Base-by-base conservation (phyloP, 2,329 filamentous ascomycete species). In the Drechslerella dactyloides region DNA sequence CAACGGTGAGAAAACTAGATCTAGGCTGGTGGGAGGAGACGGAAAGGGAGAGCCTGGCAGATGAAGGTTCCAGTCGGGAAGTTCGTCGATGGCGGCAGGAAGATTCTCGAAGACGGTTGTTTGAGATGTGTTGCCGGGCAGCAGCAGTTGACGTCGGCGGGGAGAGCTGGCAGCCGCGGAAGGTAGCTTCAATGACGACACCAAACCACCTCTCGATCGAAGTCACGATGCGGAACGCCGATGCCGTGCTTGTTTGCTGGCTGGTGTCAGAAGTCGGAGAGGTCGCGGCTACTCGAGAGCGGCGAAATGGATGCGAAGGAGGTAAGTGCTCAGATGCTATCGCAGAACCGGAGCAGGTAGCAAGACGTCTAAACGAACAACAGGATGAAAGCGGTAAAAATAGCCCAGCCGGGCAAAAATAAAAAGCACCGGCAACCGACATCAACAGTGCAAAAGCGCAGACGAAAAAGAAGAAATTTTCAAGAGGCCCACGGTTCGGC, bases 391-490 rank as follows among this genome's bases (percentile, higher is more conserved):
- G 21, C 44, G 44, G 44, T 48, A 48, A 48, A 48, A 48, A 48
- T 48, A 48, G 44, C 44, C 44, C 44, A 3, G 44, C 5, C 37
- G 11, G 37, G 37, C 37, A 42, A 42, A 42, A 42, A 15, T 42
- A 42, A 42, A 27, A 2, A 62, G 40, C 55, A 42, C 15, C 33
- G 35, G 46, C 58, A 61, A 52, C 55, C 42, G 60, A 52, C 50
- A 40, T 42, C 50, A 61, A 64, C 48, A 48, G 54, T 55, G 60
- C 68, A 60, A 72, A 72, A 72, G 60, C 68, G 68, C 50, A 72
- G 60, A 65, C 61, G 5, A 6, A 17, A 17, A 48, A 48, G 19
- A 48, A 48, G 17, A 48, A 33, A 33, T 33, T 21, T 48, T 19
- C 15, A 48, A 59, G 55, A 60, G 21, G 37, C 21, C 19, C 11